A percentile compares a stretch with the other conserved stretches of the same genome.
Conservation (phyloP, 1,284 basidiomycete species). For the Kwoniella shivajii region DNA sequence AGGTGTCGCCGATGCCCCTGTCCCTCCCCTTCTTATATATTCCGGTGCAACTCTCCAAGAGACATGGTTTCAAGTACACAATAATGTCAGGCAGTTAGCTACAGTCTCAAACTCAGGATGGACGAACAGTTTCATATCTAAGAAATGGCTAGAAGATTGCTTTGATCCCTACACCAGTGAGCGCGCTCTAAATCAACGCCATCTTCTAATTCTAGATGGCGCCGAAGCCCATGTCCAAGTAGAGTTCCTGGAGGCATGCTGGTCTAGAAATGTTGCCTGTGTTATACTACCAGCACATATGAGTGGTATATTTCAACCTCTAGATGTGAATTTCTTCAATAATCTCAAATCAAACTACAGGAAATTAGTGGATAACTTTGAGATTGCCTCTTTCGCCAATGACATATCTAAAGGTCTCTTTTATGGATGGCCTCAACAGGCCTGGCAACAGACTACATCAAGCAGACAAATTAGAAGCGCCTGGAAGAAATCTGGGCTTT, state of each 20-base stretch:
- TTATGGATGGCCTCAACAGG: constrained; percentile 9
- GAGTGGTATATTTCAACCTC: constrained; percentile 13
- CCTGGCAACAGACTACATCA: constrained; percentile 10
- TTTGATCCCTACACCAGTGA: constrained; percentile 14
- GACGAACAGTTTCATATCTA: background rate
- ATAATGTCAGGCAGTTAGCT: background rate
- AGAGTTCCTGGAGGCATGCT: constrained; percentile 15
- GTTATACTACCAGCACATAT: constrained; percentile 16
- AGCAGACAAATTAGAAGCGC: constrained; percentile 3
- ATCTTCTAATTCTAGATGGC: constrained; percentile 21
- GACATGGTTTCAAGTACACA: constrained; percentile 6
- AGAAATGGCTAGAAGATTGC: constrained; percentile 7
- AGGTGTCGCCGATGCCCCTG: constrained; percentile 3
- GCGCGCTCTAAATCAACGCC: background rate
- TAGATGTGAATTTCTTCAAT: constrained; percentile 20
- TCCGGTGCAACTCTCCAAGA: constrained; percentile 3
- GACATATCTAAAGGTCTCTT: constrained; percentile 8
- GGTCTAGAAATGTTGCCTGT: constrained; percentile 13
- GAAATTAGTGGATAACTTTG: constrained; percentile 4
- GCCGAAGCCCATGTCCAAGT: constrained; percentile 7
- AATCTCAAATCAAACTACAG: constrained; percentile 10
- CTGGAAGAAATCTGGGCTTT: constrained; percentile 15
- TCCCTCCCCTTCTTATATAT: constrained; percentile 19
- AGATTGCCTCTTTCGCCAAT: background rate
- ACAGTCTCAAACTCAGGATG: constrained; percentile 3